These are phyloP conservation scores for Aspergillus bridgeri DNA, from an alignment of 495 filamentous ascomycete species.

Conservation along the genomic window DNA sequence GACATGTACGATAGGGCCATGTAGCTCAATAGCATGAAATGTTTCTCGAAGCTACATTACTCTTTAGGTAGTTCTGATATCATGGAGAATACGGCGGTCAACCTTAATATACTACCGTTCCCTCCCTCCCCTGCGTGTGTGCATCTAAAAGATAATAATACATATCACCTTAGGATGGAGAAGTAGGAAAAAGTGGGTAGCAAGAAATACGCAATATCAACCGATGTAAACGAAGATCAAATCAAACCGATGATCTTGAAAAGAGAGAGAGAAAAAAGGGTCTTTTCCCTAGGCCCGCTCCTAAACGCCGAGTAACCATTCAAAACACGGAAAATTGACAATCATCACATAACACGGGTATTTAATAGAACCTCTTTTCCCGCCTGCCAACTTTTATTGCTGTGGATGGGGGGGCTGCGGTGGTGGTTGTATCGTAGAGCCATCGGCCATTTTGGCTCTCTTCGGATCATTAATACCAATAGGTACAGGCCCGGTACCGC, in stretches of 20 bases:
- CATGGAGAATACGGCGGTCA: neutral
- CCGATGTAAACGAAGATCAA: neutral
- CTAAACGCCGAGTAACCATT: neutral
- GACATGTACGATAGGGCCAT: no score
- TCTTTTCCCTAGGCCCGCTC: neutral
- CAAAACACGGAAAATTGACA: neutral
- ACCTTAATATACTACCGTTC: neutral
- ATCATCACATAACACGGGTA: neutral
- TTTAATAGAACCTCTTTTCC: neutral
- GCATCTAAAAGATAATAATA: neutral
- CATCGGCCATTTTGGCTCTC: slow-evolving; percentile 19
- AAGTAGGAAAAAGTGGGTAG: neutral
- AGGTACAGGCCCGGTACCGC: slow-evolving; percentile 21
- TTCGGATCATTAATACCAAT: slow-evolving; percentile 34
- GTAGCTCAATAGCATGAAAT: no score
- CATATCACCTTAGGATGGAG: neutral
- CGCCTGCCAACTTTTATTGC: neutral
- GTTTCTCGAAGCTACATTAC: no score
- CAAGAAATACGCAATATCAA: neutral
- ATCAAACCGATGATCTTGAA: neutral
- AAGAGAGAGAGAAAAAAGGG: neutral
- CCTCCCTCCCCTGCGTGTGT: neutral
- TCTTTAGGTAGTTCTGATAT: no score
- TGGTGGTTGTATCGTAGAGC: slow-evolving; percentile 5
- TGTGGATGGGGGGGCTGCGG: slow-evolving; percentile 10